A percentile compares a stretch with the other conserved stretches of the same genome.
These are phyloP conservation scores for Aspergillus persii DNA, from an alignment of 2,329 filamentous ascomycete species.

Conservation along the genomic window DNA sequence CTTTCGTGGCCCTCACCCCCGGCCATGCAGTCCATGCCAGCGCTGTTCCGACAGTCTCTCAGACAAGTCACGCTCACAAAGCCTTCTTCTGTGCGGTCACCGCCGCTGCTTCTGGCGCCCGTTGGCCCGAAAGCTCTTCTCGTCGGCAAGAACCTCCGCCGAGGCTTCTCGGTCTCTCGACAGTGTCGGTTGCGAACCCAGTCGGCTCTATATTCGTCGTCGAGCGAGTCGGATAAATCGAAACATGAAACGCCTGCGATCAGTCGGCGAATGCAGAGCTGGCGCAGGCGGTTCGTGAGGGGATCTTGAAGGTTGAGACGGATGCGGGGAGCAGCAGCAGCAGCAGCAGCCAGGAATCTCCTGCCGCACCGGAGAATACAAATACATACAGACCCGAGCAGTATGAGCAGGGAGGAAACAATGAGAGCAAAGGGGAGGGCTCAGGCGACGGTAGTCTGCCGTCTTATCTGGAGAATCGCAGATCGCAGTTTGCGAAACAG, in stretches of 20 bases:
- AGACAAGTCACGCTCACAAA: slow-evolving; percentile 27
- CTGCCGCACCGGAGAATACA: slow-evolving; percentile 15
- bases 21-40: slow-evolving; percentile 43
- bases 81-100: slow-evolving; percentile 19
- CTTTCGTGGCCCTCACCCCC: slow-evolving; percentile 19
- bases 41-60: slow-evolving; percentile 39
- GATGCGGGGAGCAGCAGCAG: slow-evolving; percentile 18
- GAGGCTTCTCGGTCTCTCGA: slow-evolving; percentile 41
- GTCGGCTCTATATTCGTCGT: slow-evolving; percentile 26
- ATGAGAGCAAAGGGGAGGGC: background rate
- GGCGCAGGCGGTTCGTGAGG: slow-evolving; percentile 27
- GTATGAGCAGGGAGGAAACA: slow-evolving; percentile 8
- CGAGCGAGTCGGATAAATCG: slow-evolving; percentile 20
- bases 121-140: slow-evolving; percentile 20
- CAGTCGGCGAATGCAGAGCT: slow-evolving; percentile 5
- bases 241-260: slow-evolving; percentile 20
- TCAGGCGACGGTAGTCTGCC: slow-evolving; percentile 27
- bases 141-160: slow-evolving; percentile 19
- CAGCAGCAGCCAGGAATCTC: slow-evolving; percentile 3
- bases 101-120: slow-evolving; percentile 22
- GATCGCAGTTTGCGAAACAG: slow-evolving; percentile 58
- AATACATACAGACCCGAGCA: slow-evolving; percentile 4
- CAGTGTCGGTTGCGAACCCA: slow-evolving; percentile 42
- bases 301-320: slow-evolving; percentile 14
- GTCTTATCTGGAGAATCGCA: slow-evolving; percentile 42